Evolutionary conservation across 352 stramenopile genomes (phyloP).

Genomic region (Phytophthora pseudosyringae): DNA sequence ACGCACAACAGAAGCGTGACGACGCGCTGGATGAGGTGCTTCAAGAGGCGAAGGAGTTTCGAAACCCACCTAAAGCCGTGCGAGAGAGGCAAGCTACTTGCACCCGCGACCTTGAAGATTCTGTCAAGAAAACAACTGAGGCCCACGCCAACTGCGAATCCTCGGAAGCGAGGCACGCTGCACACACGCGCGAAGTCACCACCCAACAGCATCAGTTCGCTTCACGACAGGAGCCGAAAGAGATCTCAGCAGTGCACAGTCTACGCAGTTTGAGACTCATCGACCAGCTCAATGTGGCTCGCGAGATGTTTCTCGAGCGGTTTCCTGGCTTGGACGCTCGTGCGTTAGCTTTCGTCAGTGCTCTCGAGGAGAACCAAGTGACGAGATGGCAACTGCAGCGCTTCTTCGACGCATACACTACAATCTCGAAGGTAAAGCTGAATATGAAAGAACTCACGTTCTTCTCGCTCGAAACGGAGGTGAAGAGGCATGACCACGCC

Average conservation of each 20-base stretch:
- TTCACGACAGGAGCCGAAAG: conserved; percentile 45
- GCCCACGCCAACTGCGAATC: conserved; percentile 26
- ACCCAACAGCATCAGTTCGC: conserved; percentile 26
- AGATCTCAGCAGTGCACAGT: conserved; percentile 65
- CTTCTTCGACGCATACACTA: conserved; percentile 64
- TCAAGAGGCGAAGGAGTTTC: conserved; percentile 64
- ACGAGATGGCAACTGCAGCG: conserved; percentile 69
- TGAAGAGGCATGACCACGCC: conserved; percentile 54
- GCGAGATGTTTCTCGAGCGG: conserved; percentile 63
- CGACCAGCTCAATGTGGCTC: conserved; percentile 46
- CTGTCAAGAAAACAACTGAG: conserved; percentile 22
- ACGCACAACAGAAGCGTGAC: conserved; percentile 25
- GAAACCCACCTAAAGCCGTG: conserved; percentile 62
- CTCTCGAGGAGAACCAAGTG: conserved; percentile 52
- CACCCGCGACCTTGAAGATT: conserved; percentile 42
- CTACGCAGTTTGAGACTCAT: conserved; percentile 49
- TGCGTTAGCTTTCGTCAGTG: conserved; percentile 57
- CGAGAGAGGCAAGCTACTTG: conserved; percentile 41
- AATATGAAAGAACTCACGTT: conserved; percentile 64
- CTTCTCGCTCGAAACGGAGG: conserved; percentile 52
- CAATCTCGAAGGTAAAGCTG: conserved; percentile 65
- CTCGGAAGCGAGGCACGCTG: conserved; percentile 5
- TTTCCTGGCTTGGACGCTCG: conserved; percentile 75
- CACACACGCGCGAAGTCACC: conserved; percentile 27
- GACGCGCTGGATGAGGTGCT: conserved; percentile 47